Conservation (phyloP, 2,329 filamentous ascomycete genomes). For the Colletotrichum sp. region DNA sequence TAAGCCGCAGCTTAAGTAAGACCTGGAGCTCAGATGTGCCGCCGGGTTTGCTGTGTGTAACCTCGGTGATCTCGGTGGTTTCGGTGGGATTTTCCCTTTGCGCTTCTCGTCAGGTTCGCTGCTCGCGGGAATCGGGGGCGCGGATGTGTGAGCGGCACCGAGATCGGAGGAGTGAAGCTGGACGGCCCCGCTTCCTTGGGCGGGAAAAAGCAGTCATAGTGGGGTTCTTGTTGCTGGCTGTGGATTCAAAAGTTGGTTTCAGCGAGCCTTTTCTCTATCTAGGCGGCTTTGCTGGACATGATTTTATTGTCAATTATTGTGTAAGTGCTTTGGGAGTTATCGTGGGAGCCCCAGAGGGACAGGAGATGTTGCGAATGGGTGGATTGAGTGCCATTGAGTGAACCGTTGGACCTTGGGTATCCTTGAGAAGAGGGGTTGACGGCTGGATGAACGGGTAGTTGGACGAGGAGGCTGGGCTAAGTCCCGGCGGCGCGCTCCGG, state of each 20-base stretch:
- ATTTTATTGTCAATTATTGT: background rate
- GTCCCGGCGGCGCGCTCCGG: background rate
- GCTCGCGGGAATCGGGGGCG: background rate
- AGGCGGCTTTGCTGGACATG: background rate
- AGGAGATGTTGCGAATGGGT: background rate
- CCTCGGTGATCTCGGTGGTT: background rate
- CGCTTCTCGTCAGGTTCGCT: background rate
- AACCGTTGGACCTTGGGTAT: background rate
- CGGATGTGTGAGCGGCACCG: conserved; percentile 1
- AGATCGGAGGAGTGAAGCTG: conserved; percentile 1
- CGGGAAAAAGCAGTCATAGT: background rate
- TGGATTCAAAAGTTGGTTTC: background rate
- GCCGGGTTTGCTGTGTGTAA: background rate
- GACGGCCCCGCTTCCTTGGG: background rate
- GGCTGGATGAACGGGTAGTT: background rate
- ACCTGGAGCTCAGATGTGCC: background rate
- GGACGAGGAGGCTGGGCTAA: background rate
- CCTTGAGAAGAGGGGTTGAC: background rate
- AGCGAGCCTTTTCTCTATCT: background rate
- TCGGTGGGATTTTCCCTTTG: background rate
- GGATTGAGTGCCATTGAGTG: background rate
- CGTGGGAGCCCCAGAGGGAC: background rate
- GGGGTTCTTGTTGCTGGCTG: background rate
- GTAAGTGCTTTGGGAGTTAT: background rate
- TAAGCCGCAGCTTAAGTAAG: background rate